Base-by-base conservation (phyloP, 495 filamentous ascomycete species). In the Penicillium manginii region DNA sequence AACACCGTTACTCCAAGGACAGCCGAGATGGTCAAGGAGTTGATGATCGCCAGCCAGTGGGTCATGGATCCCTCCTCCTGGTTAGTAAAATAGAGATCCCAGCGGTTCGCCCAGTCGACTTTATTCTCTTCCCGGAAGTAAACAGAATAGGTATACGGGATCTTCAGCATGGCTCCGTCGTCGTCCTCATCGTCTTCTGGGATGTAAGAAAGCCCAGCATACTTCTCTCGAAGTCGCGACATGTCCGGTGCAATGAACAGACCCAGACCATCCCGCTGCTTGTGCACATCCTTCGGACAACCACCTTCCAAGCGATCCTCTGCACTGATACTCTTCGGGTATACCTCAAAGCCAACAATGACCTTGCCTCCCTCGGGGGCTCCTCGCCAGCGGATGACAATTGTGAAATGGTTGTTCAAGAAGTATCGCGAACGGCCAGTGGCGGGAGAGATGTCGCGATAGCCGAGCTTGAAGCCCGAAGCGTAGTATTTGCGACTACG, bases 81-180 rank as follows among this genome's bases (percentile, higher is more conserved):
- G 68, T 96, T 93, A 52, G 89, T 91, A 73, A 97, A 96, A 66
- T 96, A 97, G 26, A 96, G 76, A 63, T 96, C 91, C 93, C 93
- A 97, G 47, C 93, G 85, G 58, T 86, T 90, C 46, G 80, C 80
- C 93, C 93, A 97, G 55, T 96, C 91, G 54, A 96, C 80, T 42
- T 80, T 83, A 18, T 86, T 82, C 52, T 96, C 92, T 70, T 96
- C 91, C 50, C 91, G 85, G 73, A 92, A 97, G 73, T 93, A 96
- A 9, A 97, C 90, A 22, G 92, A 93, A 71, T 96, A 97, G 3
- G 91, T 91, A 73, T 94, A 96, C 0, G 93, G 91, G 54, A 96
- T 88, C 22, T 83, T 86, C 59, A 97, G 72, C 1, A 81, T 91
- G 21, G 86, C 83, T 14, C 84, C 86, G 55, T 92, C 88, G 37